A percentile compares a stretch with the other conserved stretches of the same genome.
Conservation (phyloP, 2,329 filamentous ascomycete species). For the Zalaria sp. region DNA sequence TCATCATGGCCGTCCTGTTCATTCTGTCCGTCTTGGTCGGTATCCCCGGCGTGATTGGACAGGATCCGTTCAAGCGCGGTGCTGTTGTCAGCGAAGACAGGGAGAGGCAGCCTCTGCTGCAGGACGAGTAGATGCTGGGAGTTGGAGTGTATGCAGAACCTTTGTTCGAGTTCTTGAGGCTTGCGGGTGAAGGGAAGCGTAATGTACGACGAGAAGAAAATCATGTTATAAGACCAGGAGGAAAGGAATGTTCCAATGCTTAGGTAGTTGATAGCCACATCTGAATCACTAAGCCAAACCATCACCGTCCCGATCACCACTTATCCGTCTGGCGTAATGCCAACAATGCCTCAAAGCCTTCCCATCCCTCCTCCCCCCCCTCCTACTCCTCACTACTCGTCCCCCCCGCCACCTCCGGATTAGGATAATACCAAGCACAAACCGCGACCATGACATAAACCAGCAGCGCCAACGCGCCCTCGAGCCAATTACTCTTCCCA, state of each 20-base stretch:
- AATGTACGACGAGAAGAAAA: no score
- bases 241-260: no score
- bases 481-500: constrained; percentile 80
- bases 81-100: constrained; percentile 33
- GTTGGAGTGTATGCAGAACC: no score
- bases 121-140: constrained; percentile 19
- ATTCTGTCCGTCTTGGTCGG: constrained; percentile 51
- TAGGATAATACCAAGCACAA: constrained; percentile 47
- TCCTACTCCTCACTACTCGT: not conserved
- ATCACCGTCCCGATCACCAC: no score
- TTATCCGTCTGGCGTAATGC: no score
- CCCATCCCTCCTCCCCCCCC: not conserved
- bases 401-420: constrained; percentile 20
- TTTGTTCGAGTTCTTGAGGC: no score
- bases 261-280: no score
- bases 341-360: not conserved
- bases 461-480: constrained; percentile 67
- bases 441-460: constrained; percentile 51
- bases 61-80: constrained; percentile 36
- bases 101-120: constrained; percentile 40
- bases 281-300: no score
- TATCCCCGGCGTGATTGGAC: constrained; percentile 48
- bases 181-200: no score
- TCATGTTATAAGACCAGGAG: no score
- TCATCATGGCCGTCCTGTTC: constrained; percentile 65